phyloP scores from a whole-genome alignment of 2,329 filamentous ascomycete genomes.

The Claviceps capensis region DNA sequence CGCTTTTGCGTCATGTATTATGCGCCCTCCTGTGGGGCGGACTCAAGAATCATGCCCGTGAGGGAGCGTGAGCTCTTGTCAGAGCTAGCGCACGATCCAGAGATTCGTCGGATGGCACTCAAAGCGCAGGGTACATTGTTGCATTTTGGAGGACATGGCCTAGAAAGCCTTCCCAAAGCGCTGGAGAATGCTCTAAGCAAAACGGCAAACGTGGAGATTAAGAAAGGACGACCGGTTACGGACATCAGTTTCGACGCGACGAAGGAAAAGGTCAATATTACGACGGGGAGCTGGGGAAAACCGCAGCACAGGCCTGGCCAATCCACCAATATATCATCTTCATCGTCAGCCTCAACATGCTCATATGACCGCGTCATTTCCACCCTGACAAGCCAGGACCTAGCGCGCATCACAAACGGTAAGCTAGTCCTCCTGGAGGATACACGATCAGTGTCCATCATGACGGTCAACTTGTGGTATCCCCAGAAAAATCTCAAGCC shows the following conservation, averaged over 20 bases:
- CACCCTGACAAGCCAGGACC: conserved; percentile 40
- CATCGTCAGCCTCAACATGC: neutral
- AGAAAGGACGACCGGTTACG: conserved; percentile 32
- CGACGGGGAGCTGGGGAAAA: conserved; percentile 1
- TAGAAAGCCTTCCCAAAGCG: conserved; percentile 44
- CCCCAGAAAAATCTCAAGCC: conserved; percentile 46
- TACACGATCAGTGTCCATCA: conserved; percentile 62
- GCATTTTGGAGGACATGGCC: conserved; percentile 37
- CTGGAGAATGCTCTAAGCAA: conserved; percentile 35
- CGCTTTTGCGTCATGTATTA: conserved; percentile 19
- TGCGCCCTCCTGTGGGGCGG: conserved; percentile 16
- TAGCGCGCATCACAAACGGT: conserved; percentile 23
- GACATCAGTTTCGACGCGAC: conserved; percentile 27
- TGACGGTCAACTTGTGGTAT: conserved; percentile 88
- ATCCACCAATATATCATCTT: neutral
- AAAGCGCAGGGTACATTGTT: conserved; percentile 18
- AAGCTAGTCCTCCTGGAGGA: conserved; percentile 34
- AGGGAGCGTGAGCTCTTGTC: conserved; percentile 17
- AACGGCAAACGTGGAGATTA: conserved; percentile 47
- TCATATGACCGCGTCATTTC: conserved; percentile 48
- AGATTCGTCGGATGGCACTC: conserved; percentile 18
- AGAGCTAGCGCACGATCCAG: conserved; percentile 14
- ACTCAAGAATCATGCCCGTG: conserved; percentile 27
- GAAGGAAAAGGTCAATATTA: conserved; percentile 22
- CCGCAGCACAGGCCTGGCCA: neutral